These are phyloP conservation scores for Picochlorum costavermella DNA, from an alignment of 139 green algal genomes.

Conservation along the genomic window DNA sequence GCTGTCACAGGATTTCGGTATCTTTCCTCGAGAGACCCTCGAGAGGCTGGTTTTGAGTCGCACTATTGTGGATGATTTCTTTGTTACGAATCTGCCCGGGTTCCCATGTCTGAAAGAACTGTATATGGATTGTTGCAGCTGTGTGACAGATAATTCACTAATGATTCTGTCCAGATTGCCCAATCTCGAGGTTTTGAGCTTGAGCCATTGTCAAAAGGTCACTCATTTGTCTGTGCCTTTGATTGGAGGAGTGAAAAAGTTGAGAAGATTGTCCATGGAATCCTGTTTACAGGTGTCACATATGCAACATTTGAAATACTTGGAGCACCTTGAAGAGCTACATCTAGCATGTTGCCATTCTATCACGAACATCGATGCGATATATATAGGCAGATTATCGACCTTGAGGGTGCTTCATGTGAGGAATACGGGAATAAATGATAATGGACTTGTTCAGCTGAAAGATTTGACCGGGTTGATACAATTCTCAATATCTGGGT, in stretches of 20 bases:
- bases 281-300: slow-evolving; percentile 4
- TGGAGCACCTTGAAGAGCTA: slow-evolving; percentile 8
- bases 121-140: slow-evolving; percentile 21
- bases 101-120: slow-evolving; percentile 19
- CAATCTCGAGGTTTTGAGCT: not conserved
- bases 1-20: slow-evolving; percentile 15
- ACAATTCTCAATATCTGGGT: slow-evolving; percentile 5
- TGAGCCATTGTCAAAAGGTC: not conserved
- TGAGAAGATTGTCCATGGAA: not conserved
- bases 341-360: slow-evolving; percentile 38
- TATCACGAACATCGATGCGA: slow-evolving; percentile 21
- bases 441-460: slow-evolving; percentile 12
- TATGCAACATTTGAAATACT: slow-evolving; percentile 4
- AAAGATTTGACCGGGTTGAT: slow-evolving; percentile 2
- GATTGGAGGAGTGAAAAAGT: not conserved
- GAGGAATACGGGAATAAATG: slow-evolving; percentile 19
- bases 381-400: slow-evolving; percentile 15
- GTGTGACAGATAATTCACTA: slow-evolving; percentile 25
- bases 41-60: slow-evolving; percentile 13
- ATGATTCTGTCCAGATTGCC: not conserved
- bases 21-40: slow-evolving; percentile 8
- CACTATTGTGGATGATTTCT: slow-evolving; percentile 7
- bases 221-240: not conserved
- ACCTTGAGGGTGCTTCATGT: slow-evolving; percentile 23
- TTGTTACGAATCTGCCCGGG: slow-evolving; percentile 1